These are phyloP conservation scores for Diplodia scrobiculata DNA, from an alignment of 2,329 filamentous ascomycete species.

Conservation along the genomic window DNA sequence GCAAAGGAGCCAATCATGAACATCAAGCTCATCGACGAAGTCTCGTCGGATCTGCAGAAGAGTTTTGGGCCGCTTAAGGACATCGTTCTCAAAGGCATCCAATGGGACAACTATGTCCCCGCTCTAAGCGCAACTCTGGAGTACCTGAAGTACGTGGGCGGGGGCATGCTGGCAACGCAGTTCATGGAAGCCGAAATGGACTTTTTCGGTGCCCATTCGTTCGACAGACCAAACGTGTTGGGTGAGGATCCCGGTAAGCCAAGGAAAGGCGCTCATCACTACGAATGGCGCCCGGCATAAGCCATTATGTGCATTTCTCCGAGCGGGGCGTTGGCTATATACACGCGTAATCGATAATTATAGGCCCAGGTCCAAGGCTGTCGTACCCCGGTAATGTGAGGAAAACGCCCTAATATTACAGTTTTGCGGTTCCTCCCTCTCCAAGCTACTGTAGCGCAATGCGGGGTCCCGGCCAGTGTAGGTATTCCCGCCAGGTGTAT, in stretches of 20 bases:
- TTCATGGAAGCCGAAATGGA: slow-evolving; percentile 65
- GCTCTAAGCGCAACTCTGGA: slow-evolving; percentile 59
- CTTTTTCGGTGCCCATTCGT: slow-evolving; percentile 62
- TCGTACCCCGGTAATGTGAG: neutral
- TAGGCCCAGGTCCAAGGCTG: neutral
- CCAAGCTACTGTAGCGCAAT: too few relatives aligned
- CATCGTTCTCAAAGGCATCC: slow-evolving; percentile 52
- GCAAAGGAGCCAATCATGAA: slow-evolving; percentile 38
- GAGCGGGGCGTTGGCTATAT: neutral
- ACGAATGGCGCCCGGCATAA: slow-evolving; percentile 49
- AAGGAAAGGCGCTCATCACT: slow-evolving; percentile 55
- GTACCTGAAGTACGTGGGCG: slow-evolving; percentile 60
- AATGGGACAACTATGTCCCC: slow-evolving; percentile 57
- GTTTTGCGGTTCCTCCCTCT: too few relatives aligned
- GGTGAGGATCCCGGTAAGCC: slow-evolving; percentile 51
- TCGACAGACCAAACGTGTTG: slow-evolving; percentile 46
- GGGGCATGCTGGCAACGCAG: slow-evolving; percentile 57
- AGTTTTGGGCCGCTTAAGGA: slow-evolving; percentile 53
- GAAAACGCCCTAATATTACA: neutral
- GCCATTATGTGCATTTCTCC: neutral
- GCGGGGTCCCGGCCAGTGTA: neutral
- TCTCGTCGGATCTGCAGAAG: slow-evolving; percentile 52
- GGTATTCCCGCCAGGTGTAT: neutral
- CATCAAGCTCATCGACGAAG: slow-evolving; percentile 46
- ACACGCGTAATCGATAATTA: neutral